A percentile compares a stretch with the other conserved stretches of the same genome.
These are phyloP conservation scores for Calophaca sinica DNA, from an alignment of 306 rosid species.

Conservation along the genomic window DNA sequence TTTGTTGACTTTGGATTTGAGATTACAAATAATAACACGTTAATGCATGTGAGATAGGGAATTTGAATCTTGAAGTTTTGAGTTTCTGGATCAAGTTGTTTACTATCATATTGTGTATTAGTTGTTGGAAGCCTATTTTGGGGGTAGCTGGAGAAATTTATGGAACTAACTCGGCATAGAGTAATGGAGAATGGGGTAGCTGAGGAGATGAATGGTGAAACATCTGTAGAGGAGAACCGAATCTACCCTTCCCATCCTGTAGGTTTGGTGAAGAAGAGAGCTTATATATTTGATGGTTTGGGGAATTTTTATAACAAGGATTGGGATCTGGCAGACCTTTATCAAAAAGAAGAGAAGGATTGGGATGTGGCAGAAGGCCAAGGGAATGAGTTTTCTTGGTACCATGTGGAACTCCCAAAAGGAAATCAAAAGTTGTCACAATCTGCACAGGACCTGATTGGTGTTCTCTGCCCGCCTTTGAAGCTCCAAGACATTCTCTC, in stretches of 20 bases:
- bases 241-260: constrained; percentile 48
- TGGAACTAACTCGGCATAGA: constrained; percentile 64
- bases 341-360: constrained; percentile 47
- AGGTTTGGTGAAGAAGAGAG: constrained; percentile 80
- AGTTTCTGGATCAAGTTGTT: constrained; percentile 39
- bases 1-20: constrained; percentile 32
- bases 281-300: constrained; percentile 83
- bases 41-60: constrained; percentile 20
- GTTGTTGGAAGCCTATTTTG: constrained; percentile 34
- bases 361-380: constrained; percentile 62
- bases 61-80: constrained; percentile 28
- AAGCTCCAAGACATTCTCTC: constrained; percentile 97
- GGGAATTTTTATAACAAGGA: constrained; percentile 83
- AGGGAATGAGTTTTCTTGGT: constrained; percentile 89
- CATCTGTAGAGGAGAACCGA: constrained; percentile 50
- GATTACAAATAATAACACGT: constrained; percentile 39
- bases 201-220: constrained; percentile 65
- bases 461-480: constrained; percentile 92
- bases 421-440: constrained; percentile 78
- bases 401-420: constrained; percentile 95
- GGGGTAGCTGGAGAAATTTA: constrained; percentile 45
- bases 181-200: constrained; percentile 47
- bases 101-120: constrained; percentile 19
- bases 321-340: constrained; percentile 83
- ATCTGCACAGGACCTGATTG: constrained; percentile 84